Percentiles rank a stretch among this genome's conserved stretches.
Conservation (phyloP, 2,329 filamentous ascomycete species). For the Teratosphaeria viscida region DNA sequence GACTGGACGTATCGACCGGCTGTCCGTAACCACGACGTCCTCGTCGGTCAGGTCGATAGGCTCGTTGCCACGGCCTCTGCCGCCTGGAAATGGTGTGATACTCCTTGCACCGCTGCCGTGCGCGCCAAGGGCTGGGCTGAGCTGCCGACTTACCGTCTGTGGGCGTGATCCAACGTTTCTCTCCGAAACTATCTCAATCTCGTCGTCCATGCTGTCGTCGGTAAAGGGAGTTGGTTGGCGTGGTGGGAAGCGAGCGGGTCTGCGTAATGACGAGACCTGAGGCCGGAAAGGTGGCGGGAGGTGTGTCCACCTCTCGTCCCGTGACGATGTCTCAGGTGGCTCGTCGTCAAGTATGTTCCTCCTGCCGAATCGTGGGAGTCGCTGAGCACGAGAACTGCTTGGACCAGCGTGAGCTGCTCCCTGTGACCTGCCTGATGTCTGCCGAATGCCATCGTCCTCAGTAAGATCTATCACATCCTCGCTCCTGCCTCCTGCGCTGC, state of each 20-base stretch:
- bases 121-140: conserved; percentile 1
- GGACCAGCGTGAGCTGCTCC: neutral
- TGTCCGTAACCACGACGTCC: conserved; percentile 21
- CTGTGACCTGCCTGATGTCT: neutral
- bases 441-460: conserved; percentile 12
- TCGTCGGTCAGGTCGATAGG: conserved; percentile 27
- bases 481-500: conserved; percentile 7
- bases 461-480: conserved; percentile 30
- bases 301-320: neutral
- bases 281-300: neutral
- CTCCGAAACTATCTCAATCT: conserved; percentile 10
- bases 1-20: conserved; percentile 6
- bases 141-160: conserved; percentile 8
- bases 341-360: conserved; percentile 16
- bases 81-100: conserved; percentile 15
- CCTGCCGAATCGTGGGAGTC: conserved; percentile 30
- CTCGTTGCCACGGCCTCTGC: conserved; percentile 8
- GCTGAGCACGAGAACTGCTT: conserved; percentile 21
- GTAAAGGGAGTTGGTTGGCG: neutral
- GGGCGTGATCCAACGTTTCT: conserved; percentile 7
- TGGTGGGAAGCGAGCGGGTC: neutral
- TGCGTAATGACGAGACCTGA: conserved; percentile 4
- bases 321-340: neutral
- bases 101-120: conserved; percentile 5
- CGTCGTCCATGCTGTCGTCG: conserved; percentile 3